Evolutionary conservation across 1,284 basidiomycete genomes (phyloP), one percentile per base, ranked within the genome.

Genomic region (Melampsora americana): DNA sequence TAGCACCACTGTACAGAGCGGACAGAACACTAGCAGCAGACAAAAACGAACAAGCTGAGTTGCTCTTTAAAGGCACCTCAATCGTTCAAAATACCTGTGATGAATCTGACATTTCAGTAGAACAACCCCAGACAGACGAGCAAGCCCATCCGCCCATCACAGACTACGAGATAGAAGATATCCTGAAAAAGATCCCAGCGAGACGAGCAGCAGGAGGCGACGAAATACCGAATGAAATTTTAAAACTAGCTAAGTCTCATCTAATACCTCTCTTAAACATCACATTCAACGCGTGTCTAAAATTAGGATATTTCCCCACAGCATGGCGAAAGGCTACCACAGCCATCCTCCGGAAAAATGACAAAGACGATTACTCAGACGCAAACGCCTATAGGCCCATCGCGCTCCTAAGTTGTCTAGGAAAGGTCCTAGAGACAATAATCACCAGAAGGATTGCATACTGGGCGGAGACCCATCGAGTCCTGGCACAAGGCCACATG

Each of bases 381-480:
- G n/a, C n/a, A n/a, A n/a, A n/a, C n/a, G n/a, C n/a, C n/a, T n/a
- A n/a, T n/a, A n/a, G n/a, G n/a, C n/a, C n/a, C n/a, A n/a, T n/a
- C n/a, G n/a, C n/a, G n/a, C n/a, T n/a, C n/a, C 62, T 65, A 11
- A 65, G 28, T 30, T n/a, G 18, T 12, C 12, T 39, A 35, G 62
- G 62, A 12, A 65, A 73, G 53, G 6, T 73, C 2, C 44, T 73
- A n/a, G 61, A 73, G 35, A 65, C 61, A 20, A 9, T 60, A 60
- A 26, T 60, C 9, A 26, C 18, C 59, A 60, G 23, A 11, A 9
- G 23, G 11, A 9, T 60, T n/a, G 12, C 26, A 28, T 60, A 60
- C 23, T 60, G 59, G 59, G 59, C 59, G 23, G 59, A 60, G 23
- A 20, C 18, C 11, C 18, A 60, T 23, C 18, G 23, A 23, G 59